These are phyloP conservation scores for Aquanectria penicillioides DNA, from an alignment of 2,329 filamentous ascomycete genomes.

Conservation along the genomic window DNA sequence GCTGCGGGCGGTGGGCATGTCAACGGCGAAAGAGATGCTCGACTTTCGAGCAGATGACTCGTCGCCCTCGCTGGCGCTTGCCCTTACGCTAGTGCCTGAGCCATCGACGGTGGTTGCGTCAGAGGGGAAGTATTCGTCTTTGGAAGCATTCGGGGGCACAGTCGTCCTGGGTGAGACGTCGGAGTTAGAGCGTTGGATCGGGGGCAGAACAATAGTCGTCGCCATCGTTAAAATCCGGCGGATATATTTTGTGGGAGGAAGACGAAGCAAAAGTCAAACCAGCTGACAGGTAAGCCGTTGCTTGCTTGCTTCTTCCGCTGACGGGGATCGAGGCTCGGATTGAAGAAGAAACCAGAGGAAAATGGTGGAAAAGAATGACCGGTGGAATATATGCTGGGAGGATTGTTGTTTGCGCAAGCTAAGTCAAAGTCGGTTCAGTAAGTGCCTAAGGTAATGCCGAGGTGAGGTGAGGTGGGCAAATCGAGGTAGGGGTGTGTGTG, in stretches of 20 bases:
- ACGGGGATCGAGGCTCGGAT: neutral
- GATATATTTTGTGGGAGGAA: neutral
- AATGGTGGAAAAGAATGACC: neutral
- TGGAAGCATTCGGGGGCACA: slow-evolving; percentile 30
- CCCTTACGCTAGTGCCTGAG: slow-evolving; percentile 36
- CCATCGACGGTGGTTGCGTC: slow-evolving; percentile 37
- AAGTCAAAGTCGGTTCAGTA: slow-evolving; percentile 11
- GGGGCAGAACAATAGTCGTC: slow-evolving; percentile 32
- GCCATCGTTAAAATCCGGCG: slow-evolving; percentile 29
- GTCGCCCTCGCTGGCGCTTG: slow-evolving; percentile 44
- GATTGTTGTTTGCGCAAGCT: slow-evolving; percentile 12
- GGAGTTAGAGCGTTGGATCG: slow-evolving; percentile 50
- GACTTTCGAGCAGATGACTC: slow-evolving; percentile 46
- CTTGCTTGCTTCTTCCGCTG: slow-evolving; percentile 15
- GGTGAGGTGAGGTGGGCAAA: neutral
- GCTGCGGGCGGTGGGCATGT: slow-evolving; percentile 42
- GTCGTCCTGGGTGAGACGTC: slow-evolving; percentile 56
- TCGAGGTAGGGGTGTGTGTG: slow-evolving; percentile 1
- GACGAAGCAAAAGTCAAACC: slow-evolving; percentile 6
- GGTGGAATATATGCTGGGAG: slow-evolving; percentile 5
- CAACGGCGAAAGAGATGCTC: slow-evolving; percentile 48
- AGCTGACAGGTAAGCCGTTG: slow-evolving; percentile 3
- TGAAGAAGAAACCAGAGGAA: neutral
- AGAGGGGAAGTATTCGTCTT: slow-evolving; percentile 41
- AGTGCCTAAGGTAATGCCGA: neutral